These are phyloP conservation scores for Berkeleyomyces basicola DNA, from an alignment of 2,329 filamentous ascomycete species.

Conservation along the genomic window DNA sequence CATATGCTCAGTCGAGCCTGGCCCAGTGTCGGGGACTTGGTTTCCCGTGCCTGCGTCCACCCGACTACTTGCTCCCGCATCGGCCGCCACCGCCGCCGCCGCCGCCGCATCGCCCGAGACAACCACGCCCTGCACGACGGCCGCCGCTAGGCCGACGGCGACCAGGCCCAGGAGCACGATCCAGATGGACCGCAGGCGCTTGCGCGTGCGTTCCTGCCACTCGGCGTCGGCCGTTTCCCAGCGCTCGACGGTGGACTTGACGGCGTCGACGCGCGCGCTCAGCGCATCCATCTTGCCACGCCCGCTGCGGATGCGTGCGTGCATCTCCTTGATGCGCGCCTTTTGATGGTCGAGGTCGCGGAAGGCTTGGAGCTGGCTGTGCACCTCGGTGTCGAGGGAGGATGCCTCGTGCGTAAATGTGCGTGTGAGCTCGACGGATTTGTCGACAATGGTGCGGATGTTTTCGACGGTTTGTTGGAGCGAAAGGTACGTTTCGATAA, in stretches of 20 bases:
- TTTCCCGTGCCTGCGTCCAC: neutral
- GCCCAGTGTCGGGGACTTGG: neutral
- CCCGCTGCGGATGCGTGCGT: conserved; percentile 42
- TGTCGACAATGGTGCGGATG: conserved; percentile 48
- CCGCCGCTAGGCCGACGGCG: conserved; percentile 31
- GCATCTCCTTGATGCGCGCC: conserved; percentile 42
- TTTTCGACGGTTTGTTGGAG: conserved; percentile 48
- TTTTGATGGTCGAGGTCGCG: conserved; percentile 50
- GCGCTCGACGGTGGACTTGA: conserved; percentile 45
- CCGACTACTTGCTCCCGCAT: neutral
- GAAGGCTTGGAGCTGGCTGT: conserved; percentile 41
- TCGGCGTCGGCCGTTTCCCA: conserved; percentile 52
- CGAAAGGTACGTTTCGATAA: conserved; percentile 49
- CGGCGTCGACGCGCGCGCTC: conserved; percentile 45
- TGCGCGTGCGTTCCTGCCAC: conserved; percentile 51
- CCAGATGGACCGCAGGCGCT: conserved; percentile 47
- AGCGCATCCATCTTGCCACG: conserved; percentile 42
- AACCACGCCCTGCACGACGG: conserved; percentile 16
- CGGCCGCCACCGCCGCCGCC: neutral
- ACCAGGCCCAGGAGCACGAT: conserved; percentile 34
- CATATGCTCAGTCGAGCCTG: neutral
- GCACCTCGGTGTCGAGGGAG: conserved; percentile 42
- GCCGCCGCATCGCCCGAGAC: neutral
- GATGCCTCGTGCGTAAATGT: conserved; percentile 44
- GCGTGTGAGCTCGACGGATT: conserved; percentile 39